These are phyloP conservation scores for Asterophora parasitica DNA, from an alignment of 768 basidiomycete genomes.

Conservation along the genomic window DNA sequence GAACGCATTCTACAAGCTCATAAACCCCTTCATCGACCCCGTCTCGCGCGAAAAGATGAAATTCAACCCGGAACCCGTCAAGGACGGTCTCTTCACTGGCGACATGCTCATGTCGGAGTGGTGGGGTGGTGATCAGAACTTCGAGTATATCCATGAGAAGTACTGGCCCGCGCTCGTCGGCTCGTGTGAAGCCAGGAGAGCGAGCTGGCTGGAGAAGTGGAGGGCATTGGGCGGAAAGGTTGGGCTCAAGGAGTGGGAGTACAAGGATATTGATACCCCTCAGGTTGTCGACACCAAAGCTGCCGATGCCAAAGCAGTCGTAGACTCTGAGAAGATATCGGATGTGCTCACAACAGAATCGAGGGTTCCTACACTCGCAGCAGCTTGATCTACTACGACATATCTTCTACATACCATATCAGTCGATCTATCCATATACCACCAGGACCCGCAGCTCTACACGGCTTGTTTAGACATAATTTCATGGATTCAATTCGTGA, in stretches of 20 bases:
- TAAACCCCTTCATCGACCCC: constrained; percentile 81
- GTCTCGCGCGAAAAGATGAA: constrained; percentile 70
- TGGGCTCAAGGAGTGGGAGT: constrained; percentile 77
- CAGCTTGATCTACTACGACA: too few relatives aligned
- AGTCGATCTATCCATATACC: too few relatives aligned
- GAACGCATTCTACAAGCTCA: constrained; percentile 70
- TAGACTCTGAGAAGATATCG: constrained; percentile 2
- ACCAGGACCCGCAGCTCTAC: too few relatives aligned
- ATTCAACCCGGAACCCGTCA: constrained; percentile 65
- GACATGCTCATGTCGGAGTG: constrained; percentile 66
- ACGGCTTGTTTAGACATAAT: too few relatives aligned
- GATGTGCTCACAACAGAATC: background rate
- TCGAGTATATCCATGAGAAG: constrained; percentile 67
- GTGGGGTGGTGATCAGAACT: constrained; percentile 66
- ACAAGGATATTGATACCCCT: constrained; percentile 37
- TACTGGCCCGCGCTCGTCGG: constrained; percentile 69
- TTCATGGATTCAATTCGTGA: too few relatives aligned
- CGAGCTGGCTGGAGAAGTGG: constrained; percentile 59
- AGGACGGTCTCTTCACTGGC: constrained; percentile 62
- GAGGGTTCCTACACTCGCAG: background rate
- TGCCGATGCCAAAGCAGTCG: background rate
- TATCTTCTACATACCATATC: too few relatives aligned
- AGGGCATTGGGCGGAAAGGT: constrained; percentile 58
- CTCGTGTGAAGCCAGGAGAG: constrained; percentile 47
- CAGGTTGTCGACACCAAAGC: background rate